Evolutionary conservation across 2,329 filamentous ascomycete genomes (phyloP).

Genomic region (Diplodia seriata): DNA sequence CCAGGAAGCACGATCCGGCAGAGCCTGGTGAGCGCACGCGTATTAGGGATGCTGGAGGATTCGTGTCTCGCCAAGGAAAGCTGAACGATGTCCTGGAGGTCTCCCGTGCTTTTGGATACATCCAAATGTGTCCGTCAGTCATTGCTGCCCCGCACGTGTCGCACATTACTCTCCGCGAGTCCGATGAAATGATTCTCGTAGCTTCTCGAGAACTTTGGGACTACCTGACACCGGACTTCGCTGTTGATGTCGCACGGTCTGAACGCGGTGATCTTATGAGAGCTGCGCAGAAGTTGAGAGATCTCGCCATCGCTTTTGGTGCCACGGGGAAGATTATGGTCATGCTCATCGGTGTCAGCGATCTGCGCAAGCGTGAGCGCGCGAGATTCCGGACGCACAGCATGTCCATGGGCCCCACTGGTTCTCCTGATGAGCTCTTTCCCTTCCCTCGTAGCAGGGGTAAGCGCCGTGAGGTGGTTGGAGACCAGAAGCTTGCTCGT

Average conservation of each 20-base stretch:
- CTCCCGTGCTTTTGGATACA: conserved; percentile 93
- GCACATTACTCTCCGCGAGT: conserved; percentile 79
- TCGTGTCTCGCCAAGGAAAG: conserved; percentile 92
- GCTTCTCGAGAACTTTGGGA: conserved; percentile 96
- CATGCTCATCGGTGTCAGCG: conserved; percentile 94
- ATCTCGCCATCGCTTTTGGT: conserved; percentile 94
- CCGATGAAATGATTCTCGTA: conserved; percentile 91
- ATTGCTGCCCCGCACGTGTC: conserved; percentile 87
- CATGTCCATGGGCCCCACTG: conserved; percentile 82
- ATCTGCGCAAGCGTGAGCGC: conserved; percentile 84
- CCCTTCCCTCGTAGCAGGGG: conserved; percentile 62
- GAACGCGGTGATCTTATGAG: conserved; percentile 92
- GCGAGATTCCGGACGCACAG: conserved; percentile 79
- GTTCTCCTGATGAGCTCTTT: conserved; percentile 74
- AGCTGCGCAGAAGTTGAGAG: conserved; percentile 90
- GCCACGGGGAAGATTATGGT: conserved; percentile 97
- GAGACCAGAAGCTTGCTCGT: conserved; percentile 84
- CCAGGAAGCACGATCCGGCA: conserved; percentile 90
- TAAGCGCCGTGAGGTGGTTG: conserved; percentile 61
- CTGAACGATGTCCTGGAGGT: conserved; percentile 91
- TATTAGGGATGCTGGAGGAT: conserved; percentile 93
- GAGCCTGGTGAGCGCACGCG: conserved; percentile 82
- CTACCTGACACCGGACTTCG: conserved; percentile 85
- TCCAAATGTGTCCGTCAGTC: conserved; percentile 88
- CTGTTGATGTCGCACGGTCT: conserved; percentile 87